These are phyloP conservation scores for Cladorrhinum sp. DNA, from an alignment of 2,329 filamentous ascomycete genomes.

Conservation along the genomic window DNA sequence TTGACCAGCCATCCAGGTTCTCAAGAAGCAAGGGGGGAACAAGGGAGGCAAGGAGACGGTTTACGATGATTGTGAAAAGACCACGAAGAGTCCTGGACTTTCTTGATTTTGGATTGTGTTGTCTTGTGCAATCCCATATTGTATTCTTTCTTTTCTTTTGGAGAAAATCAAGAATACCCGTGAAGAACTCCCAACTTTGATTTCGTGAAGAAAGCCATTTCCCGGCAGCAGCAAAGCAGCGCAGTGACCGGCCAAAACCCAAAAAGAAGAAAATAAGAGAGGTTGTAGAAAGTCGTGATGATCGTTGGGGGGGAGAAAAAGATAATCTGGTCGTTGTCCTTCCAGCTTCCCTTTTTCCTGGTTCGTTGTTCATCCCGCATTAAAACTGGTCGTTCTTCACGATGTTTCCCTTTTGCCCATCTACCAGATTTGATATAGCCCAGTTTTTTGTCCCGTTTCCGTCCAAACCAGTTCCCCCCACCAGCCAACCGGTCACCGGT, in stretches of 20 bases:
- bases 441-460: background rate
- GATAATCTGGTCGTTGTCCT: background rate
- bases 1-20: background rate
- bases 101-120: background rate
- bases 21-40: background rate
- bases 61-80: background rate
- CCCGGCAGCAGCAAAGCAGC: background rate
- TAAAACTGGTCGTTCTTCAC: background rate
- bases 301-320: background rate
- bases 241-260: background rate
- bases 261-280: background rate
- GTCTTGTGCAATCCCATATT: background rate
- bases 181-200: constrained; percentile 2
- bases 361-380: background rate
- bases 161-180: constrained; percentile 1
- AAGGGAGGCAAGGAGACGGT: background rate
- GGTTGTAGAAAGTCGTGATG: background rate
- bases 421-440: background rate
- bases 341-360: background rate
- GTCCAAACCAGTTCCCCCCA: background rate
- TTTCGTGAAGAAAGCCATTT: background rate
- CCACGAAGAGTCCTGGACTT: background rate
- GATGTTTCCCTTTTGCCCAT: background rate
- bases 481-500: background rate
- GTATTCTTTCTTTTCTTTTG: background rate